Percentiles rank a stretch among this genome's conserved stretches.
These are phyloP conservation scores for Coix lacrymajobi DNA, from an alignment of 176 grass and related monocot species.

Conservation along the genomic window DNA sequence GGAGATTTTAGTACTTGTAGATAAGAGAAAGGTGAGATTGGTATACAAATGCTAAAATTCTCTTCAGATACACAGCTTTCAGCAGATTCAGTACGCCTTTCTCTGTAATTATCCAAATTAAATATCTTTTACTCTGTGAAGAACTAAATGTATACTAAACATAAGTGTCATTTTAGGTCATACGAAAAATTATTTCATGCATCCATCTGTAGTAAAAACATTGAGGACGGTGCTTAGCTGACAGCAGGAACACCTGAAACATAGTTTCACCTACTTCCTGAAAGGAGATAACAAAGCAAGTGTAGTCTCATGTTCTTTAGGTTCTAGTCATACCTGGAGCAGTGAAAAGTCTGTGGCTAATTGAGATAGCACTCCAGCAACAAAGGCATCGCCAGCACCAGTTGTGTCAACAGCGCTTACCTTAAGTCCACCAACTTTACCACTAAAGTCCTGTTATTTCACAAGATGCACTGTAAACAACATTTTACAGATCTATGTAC, in stretches of 20 bases:
- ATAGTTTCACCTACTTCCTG: not conserved
- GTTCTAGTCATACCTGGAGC: conserved; percentile 56
- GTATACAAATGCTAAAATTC: not conserved
- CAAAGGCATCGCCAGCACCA: conserved; percentile 98
- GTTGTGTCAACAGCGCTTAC: conserved; percentile 81
- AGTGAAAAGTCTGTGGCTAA: conserved; percentile 64
- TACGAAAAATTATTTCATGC: not conserved
- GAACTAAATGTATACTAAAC: conserved; percentile 18
- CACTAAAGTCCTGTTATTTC: conserved; percentile 74
- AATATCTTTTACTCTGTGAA: not conserved
- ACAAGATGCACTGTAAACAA: not conserved
- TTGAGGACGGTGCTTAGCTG: not conserved
- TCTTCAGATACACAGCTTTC: not conserved
- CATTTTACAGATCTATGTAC: not conserved
- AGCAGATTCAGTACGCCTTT: not conserved
- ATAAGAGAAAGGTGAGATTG: not conserved
- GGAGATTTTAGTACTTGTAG: not conserved
- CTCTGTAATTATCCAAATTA: not conserved
- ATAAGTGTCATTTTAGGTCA: not conserved
- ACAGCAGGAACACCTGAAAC: not conserved
- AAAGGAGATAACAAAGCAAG: conserved; percentile 4
- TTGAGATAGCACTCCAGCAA: conserved; percentile 80
- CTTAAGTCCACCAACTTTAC: conserved; percentile 76
- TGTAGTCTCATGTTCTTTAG: not conserved
- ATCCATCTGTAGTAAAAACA: conserved; percentile 4